These are phyloP conservation scores for Bifiguratus adelaidae DNA, from an alignment of 192 early-diverging fungal genomes.

Conservation along the genomic window DNA sequence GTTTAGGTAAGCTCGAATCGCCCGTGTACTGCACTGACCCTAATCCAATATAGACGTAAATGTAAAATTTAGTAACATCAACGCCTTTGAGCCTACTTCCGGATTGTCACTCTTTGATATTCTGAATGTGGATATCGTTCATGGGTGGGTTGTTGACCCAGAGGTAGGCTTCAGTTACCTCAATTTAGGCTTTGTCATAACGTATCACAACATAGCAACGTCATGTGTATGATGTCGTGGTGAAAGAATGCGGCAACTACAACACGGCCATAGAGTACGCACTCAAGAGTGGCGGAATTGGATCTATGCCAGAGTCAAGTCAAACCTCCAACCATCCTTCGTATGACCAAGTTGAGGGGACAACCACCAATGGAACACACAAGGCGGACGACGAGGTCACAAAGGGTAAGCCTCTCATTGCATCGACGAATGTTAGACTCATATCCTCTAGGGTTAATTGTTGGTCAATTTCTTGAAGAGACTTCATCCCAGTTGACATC, in stretches of 20 bases:
- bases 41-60: slow-evolving; percentile 66
- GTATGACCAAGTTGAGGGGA: background rate
- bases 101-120: slow-evolving; percentile 62
- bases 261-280: slow-evolving; percentile 74
- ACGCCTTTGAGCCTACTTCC: slow-evolving; percentile 63
- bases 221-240: slow-evolving; percentile 31
- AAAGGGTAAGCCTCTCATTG: background rate
- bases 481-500: slow-evolving; percentile 81
- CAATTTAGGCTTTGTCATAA: background rate
- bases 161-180: slow-evolving; percentile 19
- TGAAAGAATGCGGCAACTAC: slow-evolving; percentile 51
- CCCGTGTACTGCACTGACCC: background rate
- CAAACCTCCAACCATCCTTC: background rate
- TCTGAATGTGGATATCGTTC: slow-evolving; percentile 71
- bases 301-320: background rate
- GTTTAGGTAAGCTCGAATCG: slow-evolving; percentile 31
- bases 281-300: slow-evolving; percentile 45
- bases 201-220: background rate
- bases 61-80: slow-evolving; percentile 64
- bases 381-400: background rate
- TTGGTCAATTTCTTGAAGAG: slow-evolving; percentile 58
- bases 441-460: slow-evolving; percentile 28
- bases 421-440: background rate
- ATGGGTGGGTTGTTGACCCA: slow-evolving; percentile 84
- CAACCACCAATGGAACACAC: background rate